phyloP scores from a whole-genome alignment of 2,329 filamentous ascomycete species.

The Aspergillus unguis region DNA sequence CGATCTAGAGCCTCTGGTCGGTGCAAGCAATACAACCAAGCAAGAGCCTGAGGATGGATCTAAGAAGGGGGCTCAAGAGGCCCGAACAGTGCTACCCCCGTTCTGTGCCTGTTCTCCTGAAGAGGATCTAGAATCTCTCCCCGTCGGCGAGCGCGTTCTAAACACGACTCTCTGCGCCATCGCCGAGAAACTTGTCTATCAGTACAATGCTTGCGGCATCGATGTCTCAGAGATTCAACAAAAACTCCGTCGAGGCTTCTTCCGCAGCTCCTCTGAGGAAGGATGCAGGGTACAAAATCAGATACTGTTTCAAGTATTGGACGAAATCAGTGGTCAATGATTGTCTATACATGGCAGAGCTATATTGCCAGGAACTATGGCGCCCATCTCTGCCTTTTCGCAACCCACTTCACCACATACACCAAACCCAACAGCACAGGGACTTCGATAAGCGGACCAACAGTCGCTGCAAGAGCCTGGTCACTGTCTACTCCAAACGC shows the following conservation, averaged over 20 bases:
- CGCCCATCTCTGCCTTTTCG: constrained; percentile 26
- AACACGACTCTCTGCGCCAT: constrained; percentile 39
- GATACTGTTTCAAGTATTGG: constrained; percentile 42
- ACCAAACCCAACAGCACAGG: constrained; percentile 75
- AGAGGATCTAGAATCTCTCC: constrained; percentile 16
- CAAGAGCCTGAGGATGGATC: neutral
- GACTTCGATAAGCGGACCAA: constrained; percentile 82
- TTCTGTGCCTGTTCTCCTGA: constrained; percentile 26
- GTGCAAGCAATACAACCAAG: neutral
- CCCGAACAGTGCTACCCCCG: constrained; percentile 8
- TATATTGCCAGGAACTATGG: neutral
- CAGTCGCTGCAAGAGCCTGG: constrained; percentile 76
- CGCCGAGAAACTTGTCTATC: constrained; percentile 36
- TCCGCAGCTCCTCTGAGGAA: constrained; percentile 25
- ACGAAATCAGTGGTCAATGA: constrained; percentile 36
- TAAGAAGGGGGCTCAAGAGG: neutral
- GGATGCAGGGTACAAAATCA: constrained; percentile 40
- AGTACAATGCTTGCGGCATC: constrained; percentile 35
- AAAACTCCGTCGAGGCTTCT: constrained; percentile 35
- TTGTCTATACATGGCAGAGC: neutral
- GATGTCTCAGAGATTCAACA: constrained; percentile 36
- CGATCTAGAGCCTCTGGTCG: neutral
- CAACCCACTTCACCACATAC: constrained; percentile 58
- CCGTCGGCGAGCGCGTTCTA: constrained; percentile 24
- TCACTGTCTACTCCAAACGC: constrained; percentile 74